phyloP scores from a whole-genome alignment of 2,329 filamentous ascomycete species.

The Plenodomus lindquistii region DNA sequence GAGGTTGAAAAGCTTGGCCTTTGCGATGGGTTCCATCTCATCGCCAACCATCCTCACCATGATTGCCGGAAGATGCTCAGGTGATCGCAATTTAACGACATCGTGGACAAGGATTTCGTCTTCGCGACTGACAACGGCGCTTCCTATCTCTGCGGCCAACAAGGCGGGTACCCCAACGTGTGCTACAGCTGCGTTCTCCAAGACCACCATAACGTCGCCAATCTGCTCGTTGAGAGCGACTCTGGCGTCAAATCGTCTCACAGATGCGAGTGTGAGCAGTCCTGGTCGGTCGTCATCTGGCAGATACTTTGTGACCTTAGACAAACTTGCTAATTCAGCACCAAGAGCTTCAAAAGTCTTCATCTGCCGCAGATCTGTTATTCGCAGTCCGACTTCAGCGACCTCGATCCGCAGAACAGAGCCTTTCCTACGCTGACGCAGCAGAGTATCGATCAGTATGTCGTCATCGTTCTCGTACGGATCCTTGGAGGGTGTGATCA shows the following conservation, averaged over 20 bases:
- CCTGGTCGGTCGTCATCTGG: slow-evolving; percentile 95
- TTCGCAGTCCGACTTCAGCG: slow-evolving; percentile 63
- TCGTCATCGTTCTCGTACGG: slow-evolving; percentile 90
- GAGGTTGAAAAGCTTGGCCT: slow-evolving; percentile 82
- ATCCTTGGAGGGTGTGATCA: slow-evolving; percentile 90
- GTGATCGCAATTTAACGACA: slow-evolving; percentile 47
- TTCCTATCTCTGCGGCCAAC: slow-evolving; percentile 73
- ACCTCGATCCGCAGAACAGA: slow-evolving; percentile 75
- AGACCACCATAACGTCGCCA: slow-evolving; percentile 58
- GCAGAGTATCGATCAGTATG: slow-evolving; percentile 88
- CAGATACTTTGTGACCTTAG: slow-evolving; percentile 89
- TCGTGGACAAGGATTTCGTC: slow-evolving; percentile 73
- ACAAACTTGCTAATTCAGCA: slow-evolving; percentile 79
- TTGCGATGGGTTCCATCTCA: slow-evolving; percentile 89
- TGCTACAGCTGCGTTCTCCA: slow-evolving; percentile 35
- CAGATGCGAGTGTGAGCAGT: slow-evolving; percentile 71
- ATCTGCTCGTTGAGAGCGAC: slow-evolving; percentile 70
- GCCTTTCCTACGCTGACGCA: slow-evolving; percentile 84
- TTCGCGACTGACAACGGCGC: slow-evolving; percentile 66
- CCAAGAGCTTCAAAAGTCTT: slow-evolving; percentile 70
- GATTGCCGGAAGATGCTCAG: slow-evolving; percentile 64
- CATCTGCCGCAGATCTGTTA: slow-evolving; percentile 68
- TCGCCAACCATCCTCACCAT: slow-evolving; percentile 92
- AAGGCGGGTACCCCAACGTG: slow-evolving; percentile 84
- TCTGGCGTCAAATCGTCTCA: slow-evolving; percentile 66